These are phyloP conservation scores for Singerocomus inundabilis DNA, from an alignment of 1,284 basidiomycete genomes.

Conservation along the genomic window DNA sequence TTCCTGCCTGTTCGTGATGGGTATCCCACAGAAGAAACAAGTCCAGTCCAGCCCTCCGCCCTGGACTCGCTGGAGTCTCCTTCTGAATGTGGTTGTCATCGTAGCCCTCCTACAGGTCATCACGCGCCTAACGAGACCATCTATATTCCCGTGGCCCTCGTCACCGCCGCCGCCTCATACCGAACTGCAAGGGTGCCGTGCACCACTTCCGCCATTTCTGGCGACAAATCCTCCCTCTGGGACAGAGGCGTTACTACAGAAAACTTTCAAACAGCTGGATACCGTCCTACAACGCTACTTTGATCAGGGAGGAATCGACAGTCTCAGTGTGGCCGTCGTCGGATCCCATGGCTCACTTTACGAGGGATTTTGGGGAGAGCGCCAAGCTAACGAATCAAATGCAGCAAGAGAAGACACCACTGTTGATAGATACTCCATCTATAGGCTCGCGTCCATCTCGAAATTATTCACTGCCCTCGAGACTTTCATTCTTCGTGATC, in stretches of 20 bases:
- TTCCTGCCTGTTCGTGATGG: too few relatives aligned
- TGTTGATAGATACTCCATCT: conserved; percentile 42
- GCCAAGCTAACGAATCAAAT: conserved; percentile 45
- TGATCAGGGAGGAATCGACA: conserved; percentile 18
- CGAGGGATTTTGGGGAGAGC: conserved; percentile 26
- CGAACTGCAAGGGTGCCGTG: conserved; percentile 9
- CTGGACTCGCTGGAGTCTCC: conserved; percentile 23
- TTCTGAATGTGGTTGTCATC: conserved; percentile 15
- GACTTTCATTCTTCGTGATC: conserved; percentile 44
- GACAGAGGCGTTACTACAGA: conserved; percentile 10
- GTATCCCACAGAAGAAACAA: neutral
- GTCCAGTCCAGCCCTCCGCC: conserved; percentile 4
- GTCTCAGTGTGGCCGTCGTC: conserved; percentile 32
- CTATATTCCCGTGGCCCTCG: neutral
- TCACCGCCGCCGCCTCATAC: neutral
- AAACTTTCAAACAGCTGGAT: conserved; percentile 13
- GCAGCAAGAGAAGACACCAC: conserved; percentile 8
- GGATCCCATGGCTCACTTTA: conserved; percentile 28
- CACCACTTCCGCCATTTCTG: conserved; percentile 22
- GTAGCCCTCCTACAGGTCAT: conserved; percentile 13
- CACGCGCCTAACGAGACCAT: neutral
- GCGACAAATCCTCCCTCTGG: conserved; percentile 15
- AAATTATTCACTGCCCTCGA: conserved; percentile 49
- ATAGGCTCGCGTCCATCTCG: conserved; percentile 47
- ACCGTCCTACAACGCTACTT: conserved; percentile 14